A percentile compares a stretch with the other conserved stretches of the same genome.
phyloP scores from a whole-genome alignment of 106 monocot species.

The Triglochin maritima region DNA sequence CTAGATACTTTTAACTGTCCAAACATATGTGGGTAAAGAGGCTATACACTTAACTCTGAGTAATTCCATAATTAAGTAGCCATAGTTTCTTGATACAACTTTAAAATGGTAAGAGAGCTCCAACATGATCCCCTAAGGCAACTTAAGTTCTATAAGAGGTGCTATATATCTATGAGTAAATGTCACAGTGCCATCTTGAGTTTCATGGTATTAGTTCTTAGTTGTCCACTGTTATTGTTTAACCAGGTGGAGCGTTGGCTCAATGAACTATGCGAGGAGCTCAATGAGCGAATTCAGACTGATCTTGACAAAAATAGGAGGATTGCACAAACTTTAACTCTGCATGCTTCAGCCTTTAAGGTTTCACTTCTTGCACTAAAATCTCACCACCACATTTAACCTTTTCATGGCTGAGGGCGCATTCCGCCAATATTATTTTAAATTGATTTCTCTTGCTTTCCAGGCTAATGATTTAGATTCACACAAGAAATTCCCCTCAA shows the following conservation, averaged over 20 bases:
- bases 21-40: too few species aligned
- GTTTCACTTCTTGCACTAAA: slow-evolving; percentile 17
- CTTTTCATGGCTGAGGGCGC: background rate
- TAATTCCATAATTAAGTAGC: too few species aligned
- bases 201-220: too few species aligned
- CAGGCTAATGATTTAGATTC: slow-evolving; percentile 41
- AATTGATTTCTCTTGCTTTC: slow-evolving; percentile 1
- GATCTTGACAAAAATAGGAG: slow-evolving; percentile 82
- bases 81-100: too few species aligned
- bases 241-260: slow-evolving; percentile 81
- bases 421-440: background rate
- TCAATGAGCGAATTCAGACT: slow-evolving; percentile 76
- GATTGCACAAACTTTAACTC: slow-evolving; percentile 68
- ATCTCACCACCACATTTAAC: background rate
- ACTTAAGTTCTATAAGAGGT: too few species aligned
- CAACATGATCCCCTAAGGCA: too few species aligned
- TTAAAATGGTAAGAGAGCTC: too few species aligned
- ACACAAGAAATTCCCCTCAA: slow-evolving; percentile 85
- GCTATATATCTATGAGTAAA: too few species aligned
- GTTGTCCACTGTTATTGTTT: background rate
- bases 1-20: too few species aligned
- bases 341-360: slow-evolving; percentile 74
- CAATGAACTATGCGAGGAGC: slow-evolving; percentile 84
- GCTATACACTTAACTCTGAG: too few species aligned
- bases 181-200: too few species aligned